Evolutionary conservation across 495 filamentous ascomycete genomes (phyloP).

Genomic region (Pyrenula aspistea): DNA sequence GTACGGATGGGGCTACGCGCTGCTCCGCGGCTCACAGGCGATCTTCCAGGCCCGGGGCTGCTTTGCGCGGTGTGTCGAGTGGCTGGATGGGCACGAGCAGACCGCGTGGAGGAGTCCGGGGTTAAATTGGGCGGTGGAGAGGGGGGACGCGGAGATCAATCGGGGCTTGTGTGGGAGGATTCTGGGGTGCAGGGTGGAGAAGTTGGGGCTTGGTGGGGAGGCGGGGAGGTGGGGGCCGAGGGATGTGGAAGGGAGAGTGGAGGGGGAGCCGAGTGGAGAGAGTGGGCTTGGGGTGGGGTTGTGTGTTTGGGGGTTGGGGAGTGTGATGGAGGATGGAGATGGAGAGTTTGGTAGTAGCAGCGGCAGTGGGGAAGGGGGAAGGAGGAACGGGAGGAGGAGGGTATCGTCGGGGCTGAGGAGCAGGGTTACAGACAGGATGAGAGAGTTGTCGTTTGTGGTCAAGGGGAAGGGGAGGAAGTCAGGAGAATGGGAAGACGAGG

Average conservation of each 20-base stretch:
- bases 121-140: not conserved
- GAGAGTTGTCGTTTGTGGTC: not conserved
- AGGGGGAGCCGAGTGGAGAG: conserved; percentile 17
- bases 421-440: conserved; percentile 1
- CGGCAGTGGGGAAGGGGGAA: not conserved
- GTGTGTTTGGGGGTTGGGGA: conserved; percentile 4
- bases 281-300: conserved; percentile 9
- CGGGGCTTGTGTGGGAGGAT: not conserved
- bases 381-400: not conserved
- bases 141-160: not conserved
- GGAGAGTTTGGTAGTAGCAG: conserved; percentile 19
- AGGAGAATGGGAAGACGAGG: conserved; percentile 1
- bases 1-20: not conserved
- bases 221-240: not conserved
- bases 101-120: not conserved
- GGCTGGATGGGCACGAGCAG: not conserved
- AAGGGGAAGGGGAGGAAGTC: not conserved
- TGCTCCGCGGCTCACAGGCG: not conserved
- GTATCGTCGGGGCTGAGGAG: not conserved
- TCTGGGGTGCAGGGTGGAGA: not conserved
- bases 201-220: not conserved
- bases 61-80: not conserved
- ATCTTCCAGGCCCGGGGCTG: not conserved
- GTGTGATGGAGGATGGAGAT: conserved; percentile 35
- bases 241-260: conserved; percentile 5